phyloP scores from a whole-genome alignment of 2,329 filamentous ascomycete species.

The Neoscytalidium dimidiatum region DNA sequence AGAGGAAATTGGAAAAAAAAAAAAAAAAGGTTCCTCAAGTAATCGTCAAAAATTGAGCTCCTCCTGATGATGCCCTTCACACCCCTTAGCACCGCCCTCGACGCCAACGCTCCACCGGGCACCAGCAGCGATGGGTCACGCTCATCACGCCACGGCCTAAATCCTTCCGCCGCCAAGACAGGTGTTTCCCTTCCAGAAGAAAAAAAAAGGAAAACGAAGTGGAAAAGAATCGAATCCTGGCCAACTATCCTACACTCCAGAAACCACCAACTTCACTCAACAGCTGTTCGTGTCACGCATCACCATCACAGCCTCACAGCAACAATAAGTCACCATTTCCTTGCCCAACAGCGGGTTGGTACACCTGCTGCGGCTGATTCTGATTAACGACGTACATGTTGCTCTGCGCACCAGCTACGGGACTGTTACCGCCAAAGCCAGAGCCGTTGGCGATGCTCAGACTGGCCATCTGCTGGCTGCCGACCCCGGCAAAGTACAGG shows the following conservation, averaged over 20 bases:
- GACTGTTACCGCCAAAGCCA: slow-evolving; percentile 21
- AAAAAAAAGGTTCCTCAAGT: background rate
- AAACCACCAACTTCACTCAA: too few relatives aligned
- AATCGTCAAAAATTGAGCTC: too few relatives aligned
- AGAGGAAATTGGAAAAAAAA: background rate
- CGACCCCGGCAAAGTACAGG: slow-evolving; percentile 82
- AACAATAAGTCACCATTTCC: slow-evolving; percentile 73
- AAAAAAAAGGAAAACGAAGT: background rate
- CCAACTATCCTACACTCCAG: background rate
- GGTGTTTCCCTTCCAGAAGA: background rate
- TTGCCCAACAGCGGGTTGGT: slow-evolving; percentile 67
- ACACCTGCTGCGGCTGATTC: slow-evolving; percentile 73
- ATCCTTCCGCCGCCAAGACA: background rate
- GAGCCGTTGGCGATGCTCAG: slow-evolving; percentile 64
- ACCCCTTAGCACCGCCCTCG: background rate
- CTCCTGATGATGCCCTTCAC: background rate
- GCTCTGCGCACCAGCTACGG: slow-evolving; percentile 37
- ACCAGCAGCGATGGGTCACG: background rate
- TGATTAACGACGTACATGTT: slow-evolving; percentile 74
- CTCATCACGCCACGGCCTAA: background rate
- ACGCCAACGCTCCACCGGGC: background rate
- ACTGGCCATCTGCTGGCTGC: slow-evolving; percentile 71
- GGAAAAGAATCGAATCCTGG: background rate
- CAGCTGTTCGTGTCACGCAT: background rate
- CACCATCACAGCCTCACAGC: slow-evolving; percentile 44